phyloP scores from a whole-genome alignment of 2,329 filamentous ascomycete genomes.

The Amphichorda felina region DNA sequence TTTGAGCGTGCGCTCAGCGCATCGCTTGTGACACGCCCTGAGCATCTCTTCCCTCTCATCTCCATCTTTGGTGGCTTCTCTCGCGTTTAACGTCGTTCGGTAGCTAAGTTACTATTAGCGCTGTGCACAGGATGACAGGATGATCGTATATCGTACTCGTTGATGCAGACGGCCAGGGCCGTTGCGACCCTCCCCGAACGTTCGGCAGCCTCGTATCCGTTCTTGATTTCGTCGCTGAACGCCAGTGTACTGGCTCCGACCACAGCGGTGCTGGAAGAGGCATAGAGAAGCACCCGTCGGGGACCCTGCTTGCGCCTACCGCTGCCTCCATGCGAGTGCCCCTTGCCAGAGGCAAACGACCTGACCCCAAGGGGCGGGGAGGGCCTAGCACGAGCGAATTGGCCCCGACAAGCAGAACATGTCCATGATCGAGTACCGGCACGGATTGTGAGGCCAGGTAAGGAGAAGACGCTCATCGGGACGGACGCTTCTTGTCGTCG shows the following conservation, averaged over 20 bases:
- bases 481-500: not conserved
- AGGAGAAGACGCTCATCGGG: conserved; percentile 28
- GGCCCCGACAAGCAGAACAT: conserved; percentile 31
- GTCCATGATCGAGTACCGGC: conserved; percentile 29
- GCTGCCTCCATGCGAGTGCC: conserved; percentile 4
- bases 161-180: conserved; percentile 70
- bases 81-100: conserved; percentile 65
- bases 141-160: conserved; percentile 49
- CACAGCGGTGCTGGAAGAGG: conserved; percentile 38
- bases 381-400: conserved; percentile 20
- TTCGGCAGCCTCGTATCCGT: conserved; percentile 63
- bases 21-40: conserved; percentile 81
- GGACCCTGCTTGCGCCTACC: conserved; percentile 11
- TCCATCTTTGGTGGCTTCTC: conserved; percentile 48
- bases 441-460: conserved; percentile 24
- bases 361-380: conserved; percentile 12
- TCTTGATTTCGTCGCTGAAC: conserved; percentile 60
- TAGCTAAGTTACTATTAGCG: conserved; percentile 47
- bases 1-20: conserved; percentile 73
- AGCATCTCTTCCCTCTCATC: conserved; percentile 57
- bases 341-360: conserved; percentile 16
- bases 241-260: conserved; percentile 35
- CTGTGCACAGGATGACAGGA: conserved; percentile 1
- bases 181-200: conserved; percentile 68
- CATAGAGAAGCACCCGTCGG: conserved; percentile 27